phyloP scores from a whole-genome alignment of 139 green algal species.

The Coelastrella sp. region DNA sequence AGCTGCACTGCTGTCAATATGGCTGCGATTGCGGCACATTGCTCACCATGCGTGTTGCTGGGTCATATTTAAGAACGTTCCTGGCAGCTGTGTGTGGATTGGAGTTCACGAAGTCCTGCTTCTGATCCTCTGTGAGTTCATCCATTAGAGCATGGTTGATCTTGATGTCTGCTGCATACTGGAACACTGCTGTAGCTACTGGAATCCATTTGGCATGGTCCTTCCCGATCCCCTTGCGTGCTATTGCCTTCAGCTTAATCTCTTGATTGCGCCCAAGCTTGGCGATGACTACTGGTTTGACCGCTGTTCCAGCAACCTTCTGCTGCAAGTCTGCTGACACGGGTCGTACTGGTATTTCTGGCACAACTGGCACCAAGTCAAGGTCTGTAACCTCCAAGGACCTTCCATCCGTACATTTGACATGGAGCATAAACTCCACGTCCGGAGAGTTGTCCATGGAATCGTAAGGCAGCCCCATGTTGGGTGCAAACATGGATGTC shows the following conservation, averaged over 20 bases:
- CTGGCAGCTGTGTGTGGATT: slow-evolving; percentile 68
- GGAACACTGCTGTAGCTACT: slow-evolving; percentile 88
- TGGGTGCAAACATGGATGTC: slow-evolving; percentile 70
- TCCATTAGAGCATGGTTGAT: slow-evolving; percentile 84
- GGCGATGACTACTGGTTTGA: background rate
- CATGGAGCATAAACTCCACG: slow-evolving; percentile 50
- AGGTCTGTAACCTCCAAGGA: slow-evolving; percentile 80
- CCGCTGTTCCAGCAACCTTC: background rate
- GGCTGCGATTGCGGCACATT: background rate
- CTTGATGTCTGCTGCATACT: slow-evolving; percentile 82
- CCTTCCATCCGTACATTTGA: slow-evolving; percentile 50
- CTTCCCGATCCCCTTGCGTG: slow-evolving; percentile 94
- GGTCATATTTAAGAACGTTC: slow-evolving; percentile 84
- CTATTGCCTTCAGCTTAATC: slow-evolving; percentile 86
- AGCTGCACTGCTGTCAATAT: background rate
- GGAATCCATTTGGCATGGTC: slow-evolving; percentile 99
- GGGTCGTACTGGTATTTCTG: background rate
- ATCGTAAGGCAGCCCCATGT: slow-evolving; percentile 51
- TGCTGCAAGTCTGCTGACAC: slow-evolving; percentile 20
- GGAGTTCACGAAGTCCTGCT: slow-evolving; percentile 77
- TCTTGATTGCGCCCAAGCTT: slow-evolving; percentile 66
- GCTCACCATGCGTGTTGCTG: slow-evolving; percentile 68
- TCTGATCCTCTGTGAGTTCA: slow-evolving; percentile 83
- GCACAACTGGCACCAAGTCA: slow-evolving; percentile 49
- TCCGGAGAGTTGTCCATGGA: slow-evolving; percentile 39